Conservation (phyloP, 495 filamentous ascomycete genomes). For the Neurospora sp. region DNA sequence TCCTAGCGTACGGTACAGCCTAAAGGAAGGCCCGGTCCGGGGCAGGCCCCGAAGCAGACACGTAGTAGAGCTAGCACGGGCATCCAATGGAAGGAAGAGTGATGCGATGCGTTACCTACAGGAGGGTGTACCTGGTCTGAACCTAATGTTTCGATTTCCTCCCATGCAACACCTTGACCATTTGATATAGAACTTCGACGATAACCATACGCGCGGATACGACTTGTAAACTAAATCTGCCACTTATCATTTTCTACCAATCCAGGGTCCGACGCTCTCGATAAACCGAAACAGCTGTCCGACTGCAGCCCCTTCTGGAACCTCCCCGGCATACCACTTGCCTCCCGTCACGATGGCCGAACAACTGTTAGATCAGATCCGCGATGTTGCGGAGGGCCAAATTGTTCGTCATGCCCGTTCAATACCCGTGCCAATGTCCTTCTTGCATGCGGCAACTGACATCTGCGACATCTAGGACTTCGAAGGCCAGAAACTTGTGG, state of each 20-base stretch:
- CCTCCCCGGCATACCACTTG: not conserved
- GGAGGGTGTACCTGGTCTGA: not conserved
- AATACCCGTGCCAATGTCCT: not conserved
- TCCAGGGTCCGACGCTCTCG: not conserved
- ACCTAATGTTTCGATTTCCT: not conserved
- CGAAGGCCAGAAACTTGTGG: slow-evolving; percentile 78
- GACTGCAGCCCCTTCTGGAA: not conserved
- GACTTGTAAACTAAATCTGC: not conserved
- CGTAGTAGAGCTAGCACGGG: not conserved
- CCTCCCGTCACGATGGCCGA: slow-evolving; percentile 52
- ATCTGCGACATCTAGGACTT: slow-evolving; percentile 57
- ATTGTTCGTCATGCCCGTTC: slow-evolving; percentile 50
- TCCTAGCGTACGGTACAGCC: not conserved
- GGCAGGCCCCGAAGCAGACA: not conserved
- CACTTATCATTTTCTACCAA: not conserved
- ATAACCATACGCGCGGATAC: not conserved
- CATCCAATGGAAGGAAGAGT: not conserved
- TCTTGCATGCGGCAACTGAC: slow-evolving; percentile 4
- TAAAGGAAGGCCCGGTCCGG: not conserved
- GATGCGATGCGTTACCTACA: not conserved
- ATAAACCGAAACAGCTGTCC: not conserved
- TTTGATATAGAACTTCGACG: not conserved
- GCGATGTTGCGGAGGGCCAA: slow-evolving; percentile 73
- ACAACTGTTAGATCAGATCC: slow-evolving; percentile 60
- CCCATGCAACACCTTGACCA: not conserved